Evolutionary conservation across 1,284 basidiomycete genomes (phyloP), one percentile per base, ranked within the genome.

Genomic region (Heterobasidion irregulare): DNA sequence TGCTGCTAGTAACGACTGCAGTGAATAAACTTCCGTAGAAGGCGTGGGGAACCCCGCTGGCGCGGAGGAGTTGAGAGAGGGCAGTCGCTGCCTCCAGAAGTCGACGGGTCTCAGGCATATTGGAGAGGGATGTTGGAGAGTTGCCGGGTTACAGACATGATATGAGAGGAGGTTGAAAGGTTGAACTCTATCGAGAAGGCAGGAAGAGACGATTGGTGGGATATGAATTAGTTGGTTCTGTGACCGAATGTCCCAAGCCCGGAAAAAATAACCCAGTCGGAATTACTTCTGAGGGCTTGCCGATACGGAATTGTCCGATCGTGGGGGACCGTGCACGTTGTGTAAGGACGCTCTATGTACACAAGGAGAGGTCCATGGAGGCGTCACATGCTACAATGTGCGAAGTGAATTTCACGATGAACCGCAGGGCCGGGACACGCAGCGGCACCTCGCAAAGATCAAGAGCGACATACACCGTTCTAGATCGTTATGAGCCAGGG

Each of bases 1-100:
- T 70, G 57, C 68, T 72, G 60, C 77, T 80, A 47, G 82, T 73
- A 41, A 89, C 72, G 6, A 82, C 68, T 34, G 85, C 79, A 33
- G 79, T 78, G 57, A 85, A 69, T 50, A 86, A 68, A 61, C 74
- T 81, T 18, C 85, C 85, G 63, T 87, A 73, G 70, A 87, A 86
- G 19, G 84, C 84, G 65, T 89, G 85, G 15, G 81, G 78, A 38
- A 86, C 77, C 53, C 70, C 71, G 44, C 68, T 67, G 53, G 73
- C 73, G 55, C 68, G 70, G 57, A 87, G 76, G 55, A 78, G 66
- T 57, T 68, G 68, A 52, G 83, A 85, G 65, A 87, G 80, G 59
- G 79, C 76, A 47, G 70, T 66, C 50, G 83, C 83, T 52, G 83
- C 82, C 70, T 84, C 78, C 63, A 86, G 67, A 62, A 86, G 74